Evolutionary conservation across 805 yeast genomes (phyloP).

Genomic region (Kazachstania viticola): DNA sequence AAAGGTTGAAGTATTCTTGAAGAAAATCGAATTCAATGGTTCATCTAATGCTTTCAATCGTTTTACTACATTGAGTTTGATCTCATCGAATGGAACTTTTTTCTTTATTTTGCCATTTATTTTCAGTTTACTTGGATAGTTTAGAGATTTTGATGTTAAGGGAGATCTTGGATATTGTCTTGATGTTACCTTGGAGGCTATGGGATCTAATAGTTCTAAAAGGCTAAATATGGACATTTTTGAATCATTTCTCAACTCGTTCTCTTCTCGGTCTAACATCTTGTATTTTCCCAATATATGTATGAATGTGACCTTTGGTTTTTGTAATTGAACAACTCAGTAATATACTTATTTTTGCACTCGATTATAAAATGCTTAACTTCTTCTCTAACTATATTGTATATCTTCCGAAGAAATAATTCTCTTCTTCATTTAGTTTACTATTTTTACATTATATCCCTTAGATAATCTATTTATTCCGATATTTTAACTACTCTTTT

Average conservation of each 20-base stretch:
- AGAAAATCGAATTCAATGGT: conserved; percentile 23
- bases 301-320: too few species aligned
- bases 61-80: conserved; percentile 11
- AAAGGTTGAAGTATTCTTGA: conserved; percentile 35
- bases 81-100: conserved; percentile 15
- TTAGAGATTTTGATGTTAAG: not conserved
- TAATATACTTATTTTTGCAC: too few species aligned
- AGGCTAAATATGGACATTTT: conserved; percentile 11
- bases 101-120: conserved; percentile 3
- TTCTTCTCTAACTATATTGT: too few species aligned
- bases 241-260: not conserved
- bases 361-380: too few species aligned
- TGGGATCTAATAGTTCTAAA: conserved; percentile 21
- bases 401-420: too few species aligned
- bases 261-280: too few species aligned
- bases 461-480: too few species aligned
- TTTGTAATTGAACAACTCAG: too few species aligned
- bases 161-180: conserved; percentile 4
- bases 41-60: conserved; percentile 18
- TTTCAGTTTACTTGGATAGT: not conserved
- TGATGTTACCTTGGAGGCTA: conserved; percentile 17
- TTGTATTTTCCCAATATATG: too few species aligned
- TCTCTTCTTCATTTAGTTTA: too few species aligned
- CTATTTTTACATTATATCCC: too few species aligned
- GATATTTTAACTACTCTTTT: too few species aligned